phyloP scores from a whole-genome alignment of 306 rosid species.

The Citrullus amarus region DNA sequence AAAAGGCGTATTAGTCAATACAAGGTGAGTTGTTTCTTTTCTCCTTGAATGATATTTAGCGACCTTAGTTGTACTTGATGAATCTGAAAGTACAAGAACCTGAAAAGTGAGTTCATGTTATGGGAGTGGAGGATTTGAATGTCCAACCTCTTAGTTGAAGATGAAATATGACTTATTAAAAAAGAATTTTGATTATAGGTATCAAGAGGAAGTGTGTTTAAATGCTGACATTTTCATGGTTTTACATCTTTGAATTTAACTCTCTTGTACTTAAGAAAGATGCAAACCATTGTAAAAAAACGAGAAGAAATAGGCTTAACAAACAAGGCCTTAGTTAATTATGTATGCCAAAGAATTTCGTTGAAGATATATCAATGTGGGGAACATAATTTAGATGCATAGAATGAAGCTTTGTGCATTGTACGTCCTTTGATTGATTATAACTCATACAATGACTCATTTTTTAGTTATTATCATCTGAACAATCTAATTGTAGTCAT shows the following conservation, averaged over 20 bases:
- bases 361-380: not conserved
- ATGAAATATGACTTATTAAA: not conserved
- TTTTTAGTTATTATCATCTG: not conserved
- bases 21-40: slow-evolving; percentile 34
- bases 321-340: not conserved
- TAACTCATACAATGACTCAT: not conserved
- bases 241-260: not conserved
- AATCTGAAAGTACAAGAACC: not conserved
- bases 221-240: not conserved
- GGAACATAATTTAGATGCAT: not conserved
- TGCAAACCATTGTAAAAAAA: too few relatives aligned
- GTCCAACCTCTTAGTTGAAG: too few relatives aligned
- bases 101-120: not conserved
- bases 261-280: too few relatives aligned
- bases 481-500: not conserved
- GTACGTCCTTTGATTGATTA: not conserved
- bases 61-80: not conserved
- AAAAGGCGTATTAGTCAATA: slow-evolving; percentile 48
- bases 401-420: not conserved
- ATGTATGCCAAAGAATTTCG: not conserved
- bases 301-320: too few relatives aligned
- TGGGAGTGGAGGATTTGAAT: too few relatives aligned
- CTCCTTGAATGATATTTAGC: not conserved
- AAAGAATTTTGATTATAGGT: not conserved
- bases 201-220: not conserved